These are phyloP conservation scores for Lanmaoa rubissima DNA, from an alignment of 768 basidiomycete species.

Conservation along the genomic window DNA sequence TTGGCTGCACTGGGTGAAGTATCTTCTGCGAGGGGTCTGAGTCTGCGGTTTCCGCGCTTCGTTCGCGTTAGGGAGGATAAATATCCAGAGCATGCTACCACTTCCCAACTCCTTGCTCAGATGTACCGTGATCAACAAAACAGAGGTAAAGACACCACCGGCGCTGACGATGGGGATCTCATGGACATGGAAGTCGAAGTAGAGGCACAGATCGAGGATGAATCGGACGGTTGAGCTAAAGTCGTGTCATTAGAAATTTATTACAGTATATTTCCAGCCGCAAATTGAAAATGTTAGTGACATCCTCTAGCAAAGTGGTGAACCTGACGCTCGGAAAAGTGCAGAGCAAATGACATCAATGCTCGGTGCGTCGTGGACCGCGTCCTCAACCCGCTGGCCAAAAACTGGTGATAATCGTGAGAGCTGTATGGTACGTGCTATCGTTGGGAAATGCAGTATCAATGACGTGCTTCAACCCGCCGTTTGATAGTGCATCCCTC, in stretches of 20 bases:
- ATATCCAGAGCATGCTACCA: slow-evolving; percentile 66
- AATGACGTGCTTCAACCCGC: slow-evolving; percentile 26
- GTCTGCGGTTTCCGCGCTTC: slow-evolving; percentile 87
- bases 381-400: slow-evolving; percentile 10
- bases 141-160: slow-evolving; percentile 30
- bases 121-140: slow-evolving; percentile 67
- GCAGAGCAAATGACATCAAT: background rate
- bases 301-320: background rate
- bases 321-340: background rate
- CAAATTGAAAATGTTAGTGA: background rate
- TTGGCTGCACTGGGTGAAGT: slow-evolving; percentile 68
- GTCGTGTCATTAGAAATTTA: background rate
- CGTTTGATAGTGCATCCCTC: slow-evolving; percentile 28
- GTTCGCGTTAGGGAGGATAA: slow-evolving; percentile 75
- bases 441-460: slow-evolving; percentile 25
- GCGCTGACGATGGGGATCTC: slow-evolving; percentile 58
- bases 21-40: slow-evolving; percentile 62
- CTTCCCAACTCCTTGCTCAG: slow-evolving; percentile 62
- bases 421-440: slow-evolving; percentile 27
- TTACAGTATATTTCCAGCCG: background rate
- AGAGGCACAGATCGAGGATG: slow-evolving; percentile 30
- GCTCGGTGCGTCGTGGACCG: background rate
- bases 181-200: slow-evolving; percentile 48
- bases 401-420: slow-evolving; percentile 17
- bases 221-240: slow-evolving; percentile 24